A percentile compares a stretch with the other conserved stretches of the same genome.
Conservation (phyloP, 2,329 filamentous ascomycete species). For the Rachicladosporium sp. region DNA sequence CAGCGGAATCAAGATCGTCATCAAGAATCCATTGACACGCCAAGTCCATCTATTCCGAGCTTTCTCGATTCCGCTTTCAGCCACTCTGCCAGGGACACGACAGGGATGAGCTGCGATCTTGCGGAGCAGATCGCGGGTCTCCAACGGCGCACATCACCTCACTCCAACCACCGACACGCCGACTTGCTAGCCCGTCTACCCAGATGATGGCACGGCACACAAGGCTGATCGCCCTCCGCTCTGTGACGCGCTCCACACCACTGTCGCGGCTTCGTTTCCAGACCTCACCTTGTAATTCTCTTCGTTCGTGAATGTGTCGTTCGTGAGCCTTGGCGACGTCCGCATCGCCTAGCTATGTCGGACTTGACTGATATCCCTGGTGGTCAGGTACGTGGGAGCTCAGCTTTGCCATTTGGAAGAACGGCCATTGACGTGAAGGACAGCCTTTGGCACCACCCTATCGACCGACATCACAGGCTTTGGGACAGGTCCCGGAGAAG, state of each 20-base stretch:
- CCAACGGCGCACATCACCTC: neutral
- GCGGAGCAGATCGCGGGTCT: neutral
- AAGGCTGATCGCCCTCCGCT: neutral
- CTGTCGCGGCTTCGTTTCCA: no score
- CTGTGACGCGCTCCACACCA: neutral
- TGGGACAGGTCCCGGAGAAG: constrained; percentile 47
- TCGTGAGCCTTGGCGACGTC: neutral
- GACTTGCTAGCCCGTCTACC: neutral
- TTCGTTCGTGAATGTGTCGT: neutral
- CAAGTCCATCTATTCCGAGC: neutral
- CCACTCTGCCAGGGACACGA: no score
- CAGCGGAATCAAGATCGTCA: neutral
- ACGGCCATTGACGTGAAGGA: neutral
- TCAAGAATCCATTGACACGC: neutral
- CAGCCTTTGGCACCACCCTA: constrained; percentile 3
- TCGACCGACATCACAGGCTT: constrained; percentile 26
- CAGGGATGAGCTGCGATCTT: no score
- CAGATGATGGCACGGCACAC: neutral
- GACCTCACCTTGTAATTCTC: no score
- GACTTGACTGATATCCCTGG: constrained; percentile 1
- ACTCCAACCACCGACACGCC: neutral
- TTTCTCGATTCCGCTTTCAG: neutral
- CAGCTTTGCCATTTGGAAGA: neutral
- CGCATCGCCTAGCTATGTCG: constrained; percentile 1
- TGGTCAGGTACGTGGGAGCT: constrained; percentile 2